These are phyloP conservation scores for Aspergillus sp. DNA, from an alignment of 2,329 filamentous ascomycete genomes.

Conservation along the genomic window DNA sequence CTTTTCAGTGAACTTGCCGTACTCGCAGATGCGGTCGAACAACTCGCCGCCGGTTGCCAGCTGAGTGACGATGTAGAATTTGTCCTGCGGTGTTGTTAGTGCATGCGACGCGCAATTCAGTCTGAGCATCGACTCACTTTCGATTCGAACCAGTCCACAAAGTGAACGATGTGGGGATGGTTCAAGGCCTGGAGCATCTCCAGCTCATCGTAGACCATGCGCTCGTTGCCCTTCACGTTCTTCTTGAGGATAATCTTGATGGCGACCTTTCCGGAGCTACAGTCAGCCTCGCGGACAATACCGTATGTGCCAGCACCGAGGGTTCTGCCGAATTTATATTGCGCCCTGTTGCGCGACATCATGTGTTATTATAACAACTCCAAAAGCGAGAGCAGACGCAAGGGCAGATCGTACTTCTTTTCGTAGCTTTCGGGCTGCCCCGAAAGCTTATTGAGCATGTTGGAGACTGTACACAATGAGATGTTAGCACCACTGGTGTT, in stretches of 20 bases:
- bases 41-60: conserved; percentile 93
- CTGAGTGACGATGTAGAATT: conserved; percentile 99
- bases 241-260: conserved; percentile 99
- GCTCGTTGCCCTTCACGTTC: conserved; percentile 96
- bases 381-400: background rate
- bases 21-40: conserved; percentile 96
- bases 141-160: conserved; percentile 99
- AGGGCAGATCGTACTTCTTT: conserved; percentile 70
- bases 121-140: conserved; percentile 59
- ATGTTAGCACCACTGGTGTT: background rate
- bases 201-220: conserved; percentile 98
- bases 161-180: conserved; percentile 94
- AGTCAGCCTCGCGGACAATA: conserved; percentile 92
- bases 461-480: conserved; percentile 59
- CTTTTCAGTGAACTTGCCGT: conserved; percentile 97
- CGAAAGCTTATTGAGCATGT: conserved; percentile 92
- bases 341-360: conserved; percentile 56
- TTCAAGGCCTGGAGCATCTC: conserved; percentile 86
- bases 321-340: conserved; percentile 89
- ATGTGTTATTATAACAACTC: conserved; percentile 9
- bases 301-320: conserved; percentile 97
- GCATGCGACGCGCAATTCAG: background rate
- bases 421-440: conserved; percentile 98
- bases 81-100: conserved; percentile 63
- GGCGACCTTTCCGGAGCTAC: conserved; percentile 76